Evolutionary conservation across 164 flowering plant species (phyloP).

Genomic region (Aristolochia fimbriata): DNA sequence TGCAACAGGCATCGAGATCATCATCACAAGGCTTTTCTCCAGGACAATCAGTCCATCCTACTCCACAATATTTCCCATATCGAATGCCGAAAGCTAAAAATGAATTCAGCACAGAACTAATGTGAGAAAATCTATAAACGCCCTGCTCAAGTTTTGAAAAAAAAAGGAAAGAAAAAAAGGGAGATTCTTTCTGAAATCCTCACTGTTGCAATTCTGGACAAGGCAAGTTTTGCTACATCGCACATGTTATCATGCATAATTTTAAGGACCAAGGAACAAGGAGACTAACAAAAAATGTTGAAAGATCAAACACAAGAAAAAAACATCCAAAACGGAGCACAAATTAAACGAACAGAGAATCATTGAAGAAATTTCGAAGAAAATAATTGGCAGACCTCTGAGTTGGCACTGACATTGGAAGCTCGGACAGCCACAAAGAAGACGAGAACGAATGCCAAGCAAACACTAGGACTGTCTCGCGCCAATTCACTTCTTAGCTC

Average conservation of each 20-base stretch:
- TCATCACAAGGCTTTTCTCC: constrained; percentile 95
- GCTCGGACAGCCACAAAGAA: background rate
- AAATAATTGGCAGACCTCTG: no score
- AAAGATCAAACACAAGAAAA: background rate
- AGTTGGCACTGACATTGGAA: background rate
- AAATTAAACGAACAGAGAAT: no score
- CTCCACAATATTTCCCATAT: constrained; percentile 92
- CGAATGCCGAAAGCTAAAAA: constrained; percentile 23
- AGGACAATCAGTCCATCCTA: constrained; percentile 84
- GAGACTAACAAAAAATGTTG: no score
- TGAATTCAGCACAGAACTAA: background rate
- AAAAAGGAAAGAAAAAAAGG: background rate
- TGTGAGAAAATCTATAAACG: background rate
- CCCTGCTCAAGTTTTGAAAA: background rate
- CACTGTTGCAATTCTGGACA: constrained; percentile 58
- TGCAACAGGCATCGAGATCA: constrained; percentile 88
- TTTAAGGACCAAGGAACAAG: background rate
- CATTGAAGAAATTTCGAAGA: no score
- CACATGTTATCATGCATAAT: constrained; percentile 28
- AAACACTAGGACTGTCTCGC: no score
- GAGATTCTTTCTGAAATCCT: constrained; percentile 10
- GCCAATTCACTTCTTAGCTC: no score
- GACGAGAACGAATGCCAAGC: background rate
- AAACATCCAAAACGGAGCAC: background rate
- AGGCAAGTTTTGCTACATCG: constrained; percentile 67